phyloP scores from a whole-genome alignment of 768 basidiomycete species.

The Neoboletus brunneissimus region DNA sequence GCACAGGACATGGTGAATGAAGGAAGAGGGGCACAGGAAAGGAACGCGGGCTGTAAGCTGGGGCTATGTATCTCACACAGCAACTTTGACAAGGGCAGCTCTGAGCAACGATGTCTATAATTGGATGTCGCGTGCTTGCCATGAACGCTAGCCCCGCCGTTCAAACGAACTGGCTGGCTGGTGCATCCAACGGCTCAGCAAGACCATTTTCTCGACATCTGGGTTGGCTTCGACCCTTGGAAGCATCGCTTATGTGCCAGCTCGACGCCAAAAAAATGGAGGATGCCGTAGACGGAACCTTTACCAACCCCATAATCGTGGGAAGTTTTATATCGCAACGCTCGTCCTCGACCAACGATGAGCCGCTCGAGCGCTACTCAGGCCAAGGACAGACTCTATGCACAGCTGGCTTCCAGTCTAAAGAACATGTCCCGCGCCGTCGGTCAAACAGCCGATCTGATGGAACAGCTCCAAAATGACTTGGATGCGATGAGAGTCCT shows the following conservation, averaged over 20 bases:
- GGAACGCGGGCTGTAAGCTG: background rate
- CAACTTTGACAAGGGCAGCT: background rate
- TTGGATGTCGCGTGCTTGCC: conserved; percentile 8
- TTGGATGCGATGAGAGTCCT: conserved; percentile 77
- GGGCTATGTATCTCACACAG: conserved; percentile 5
- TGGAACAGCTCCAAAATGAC: conserved; percentile 73
- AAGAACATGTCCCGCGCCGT: conserved; percentile 66
- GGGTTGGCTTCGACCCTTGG: background rate
- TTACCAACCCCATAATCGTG: conserved; percentile 4
- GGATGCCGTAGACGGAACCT: background rate
- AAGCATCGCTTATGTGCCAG: conserved; percentile 6
- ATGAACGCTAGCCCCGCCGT: background rate
- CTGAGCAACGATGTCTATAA: conserved; percentile 11
- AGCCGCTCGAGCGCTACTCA: conserved; percentile 56
- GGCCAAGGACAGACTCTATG: conserved; percentile 78
- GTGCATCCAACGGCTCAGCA: background rate
- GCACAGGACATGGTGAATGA: conserved; percentile 20
- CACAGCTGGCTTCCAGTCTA: conserved; percentile 68
- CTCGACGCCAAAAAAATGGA: background rate
- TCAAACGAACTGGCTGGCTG: background rate
- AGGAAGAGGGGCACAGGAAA: conserved; percentile 8
- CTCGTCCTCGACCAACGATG: conserved; percentile 7
- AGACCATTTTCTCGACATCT: background rate
- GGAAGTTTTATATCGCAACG: conserved; percentile 3
- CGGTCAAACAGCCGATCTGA: conserved; percentile 70